Percentiles rank a stretch among this genome's conserved stretches.
Evolutionary conservation across 1,284 basidiomycete species (phyloP).

Genomic region (Porogramme epimiltina): DNA sequence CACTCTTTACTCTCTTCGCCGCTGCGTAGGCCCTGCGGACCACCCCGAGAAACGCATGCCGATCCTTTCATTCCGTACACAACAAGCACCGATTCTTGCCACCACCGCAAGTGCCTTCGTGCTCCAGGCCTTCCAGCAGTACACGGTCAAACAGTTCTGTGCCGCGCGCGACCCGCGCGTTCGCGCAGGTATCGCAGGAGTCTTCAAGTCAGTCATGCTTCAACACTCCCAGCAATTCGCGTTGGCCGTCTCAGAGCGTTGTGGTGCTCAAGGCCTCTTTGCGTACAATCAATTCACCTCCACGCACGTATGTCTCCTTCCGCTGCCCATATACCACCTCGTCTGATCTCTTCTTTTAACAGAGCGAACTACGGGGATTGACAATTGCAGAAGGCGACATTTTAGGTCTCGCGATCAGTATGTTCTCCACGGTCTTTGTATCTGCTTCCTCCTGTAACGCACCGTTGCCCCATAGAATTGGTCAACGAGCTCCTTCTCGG

Average conservation of each 20-base stretch:
- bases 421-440: constrained; percentile 14
- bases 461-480: constrained; percentile 30
- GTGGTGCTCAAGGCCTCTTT: constrained; percentile 52
- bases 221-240: constrained; percentile 34
- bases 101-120: constrained; percentile 44
- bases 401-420: constrained; percentile 42
- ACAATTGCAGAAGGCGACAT: constrained; percentile 48
- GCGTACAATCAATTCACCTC: constrained; percentile 42
- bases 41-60: constrained; percentile 28
- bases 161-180: constrained; percentile 29
- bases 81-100: constrained; percentile 45
- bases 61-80: constrained; percentile 49
- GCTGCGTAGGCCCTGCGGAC: constrained; percentile 30
- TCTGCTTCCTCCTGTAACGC: background rate
- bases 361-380: constrained; percentile 41
- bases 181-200: constrained; percentile 42
- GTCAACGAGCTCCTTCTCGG: constrained; percentile 38
- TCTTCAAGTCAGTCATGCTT: constrained; percentile 41
- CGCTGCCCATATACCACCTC: background rate
- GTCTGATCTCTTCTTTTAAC: background rate
- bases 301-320: constrained; percentile 32
- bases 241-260: constrained; percentile 42
- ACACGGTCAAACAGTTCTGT: constrained; percentile 33
- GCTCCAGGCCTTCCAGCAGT: constrained; percentile 36
- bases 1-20: constrained; percentile 43